Evolutionary conservation across 2,329 filamentous ascomycete genomes (phyloP).

Genomic region (Microdochium nivale): DNA sequence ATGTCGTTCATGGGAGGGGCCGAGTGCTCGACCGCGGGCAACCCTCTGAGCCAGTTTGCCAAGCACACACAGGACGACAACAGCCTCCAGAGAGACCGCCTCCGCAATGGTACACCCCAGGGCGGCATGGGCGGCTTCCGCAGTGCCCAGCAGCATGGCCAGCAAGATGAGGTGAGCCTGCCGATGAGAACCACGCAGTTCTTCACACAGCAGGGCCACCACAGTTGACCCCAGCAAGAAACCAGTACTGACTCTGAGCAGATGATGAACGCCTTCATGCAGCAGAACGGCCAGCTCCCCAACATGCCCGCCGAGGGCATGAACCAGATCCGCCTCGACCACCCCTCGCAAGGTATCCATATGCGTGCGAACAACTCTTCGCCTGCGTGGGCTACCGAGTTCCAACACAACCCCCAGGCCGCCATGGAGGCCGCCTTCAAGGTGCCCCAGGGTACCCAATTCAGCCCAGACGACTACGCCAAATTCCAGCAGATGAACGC

Average conservation of each 20-base stretch:
- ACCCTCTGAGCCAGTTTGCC: slow-evolving; percentile 93
- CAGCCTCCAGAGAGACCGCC: slow-evolving; percentile 81
- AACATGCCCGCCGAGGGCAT: slow-evolving; percentile 41
- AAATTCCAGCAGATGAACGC: slow-evolving; percentile 68
- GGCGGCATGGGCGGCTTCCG: slow-evolving; percentile 70
- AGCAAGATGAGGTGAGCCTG: slow-evolving; percentile 60
- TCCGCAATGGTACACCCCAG: slow-evolving; percentile 66
- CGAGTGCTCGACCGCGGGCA: slow-evolving; percentile 93
- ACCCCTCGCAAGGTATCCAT: slow-evolving; percentile 39
- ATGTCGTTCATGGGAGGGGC: slow-evolving; percentile 97
- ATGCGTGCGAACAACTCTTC: slow-evolving; percentile 45
- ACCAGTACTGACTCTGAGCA: slow-evolving; percentile 28
- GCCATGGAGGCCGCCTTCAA: slow-evolving; percentile 66
- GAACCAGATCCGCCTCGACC: slow-evolving; percentile 33
- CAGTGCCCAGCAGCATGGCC: slow-evolving; percentile 57
- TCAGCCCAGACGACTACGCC: slow-evolving; percentile 79
- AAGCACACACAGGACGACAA: slow-evolving; percentile 97
- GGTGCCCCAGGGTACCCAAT: slow-evolving; percentile 48
- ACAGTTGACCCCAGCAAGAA: slow-evolving; percentile 1
- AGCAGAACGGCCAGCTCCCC: slow-evolving; percentile 58
- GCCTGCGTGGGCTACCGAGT: slow-evolving; percentile 45
- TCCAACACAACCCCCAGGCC: slow-evolving; percentile 42
- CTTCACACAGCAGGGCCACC: slow-evolving; percentile 4
- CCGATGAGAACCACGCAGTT: slow-evolving; percentile 2
- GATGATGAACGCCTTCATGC: slow-evolving; percentile 92